A percentile compares a stretch with the other conserved stretches of the same genome.
Conservation (phyloP, 2,329 filamentous ascomycete genomes). For the Fusarium transvaalense region DNA sequence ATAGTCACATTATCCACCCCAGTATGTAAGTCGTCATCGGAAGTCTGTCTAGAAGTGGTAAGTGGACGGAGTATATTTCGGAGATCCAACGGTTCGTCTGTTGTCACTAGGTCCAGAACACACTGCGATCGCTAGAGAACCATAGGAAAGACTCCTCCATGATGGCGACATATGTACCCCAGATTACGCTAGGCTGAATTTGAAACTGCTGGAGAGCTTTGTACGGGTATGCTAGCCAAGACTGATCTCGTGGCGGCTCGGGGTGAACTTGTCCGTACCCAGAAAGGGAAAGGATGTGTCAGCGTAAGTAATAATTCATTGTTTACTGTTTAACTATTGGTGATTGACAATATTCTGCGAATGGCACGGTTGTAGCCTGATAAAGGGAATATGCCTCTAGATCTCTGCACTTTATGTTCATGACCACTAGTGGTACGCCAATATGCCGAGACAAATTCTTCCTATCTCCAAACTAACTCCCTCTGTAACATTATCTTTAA, state of each 20-base stretch:
- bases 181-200: background rate
- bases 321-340: no score
- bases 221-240: background rate
- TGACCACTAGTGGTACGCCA: no score
- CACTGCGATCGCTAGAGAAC: background rate
- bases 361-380: background rate
- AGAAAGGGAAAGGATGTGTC: background rate
- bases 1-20: slow-evolving; percentile 1
- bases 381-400: background rate
- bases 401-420: background rate
- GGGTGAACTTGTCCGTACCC: background rate
- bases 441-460: background rate
- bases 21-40: slow-evolving; percentile 39
- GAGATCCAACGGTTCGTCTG: slow-evolving; percentile 5
- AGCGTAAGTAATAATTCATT: background rate
- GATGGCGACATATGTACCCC: background rate
- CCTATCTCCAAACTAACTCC: background rate
- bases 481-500: background rate
- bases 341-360: rapidly evolving
- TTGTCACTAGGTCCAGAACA: background rate
- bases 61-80: slow-evolving; percentile 39
- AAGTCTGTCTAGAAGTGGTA: slow-evolving; percentile 35
- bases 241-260: background rate
- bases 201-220: background rate
- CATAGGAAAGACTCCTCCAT: background rate